Percentiles rank a stretch among this genome's conserved stretches.
Conservation (phyloP, 768 basidiomycete species). For the Trametes sanguinea region DNA sequence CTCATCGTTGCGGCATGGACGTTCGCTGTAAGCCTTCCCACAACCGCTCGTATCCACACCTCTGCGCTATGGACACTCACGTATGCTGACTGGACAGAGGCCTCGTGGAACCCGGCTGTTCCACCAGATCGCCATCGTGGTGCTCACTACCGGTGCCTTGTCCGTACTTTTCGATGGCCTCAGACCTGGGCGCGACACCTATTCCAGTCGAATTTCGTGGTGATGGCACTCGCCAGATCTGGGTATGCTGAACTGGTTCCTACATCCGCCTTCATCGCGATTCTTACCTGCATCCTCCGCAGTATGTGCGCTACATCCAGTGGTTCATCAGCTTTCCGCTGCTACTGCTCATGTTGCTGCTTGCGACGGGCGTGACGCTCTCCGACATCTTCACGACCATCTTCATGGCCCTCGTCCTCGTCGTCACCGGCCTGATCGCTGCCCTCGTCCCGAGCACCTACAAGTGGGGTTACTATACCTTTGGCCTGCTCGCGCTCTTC, state of each 20-base stretch:
- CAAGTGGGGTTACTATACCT: constrained; percentile 53
- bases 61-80: background rate
- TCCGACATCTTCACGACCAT: constrained; percentile 46
- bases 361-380: constrained; percentile 49
- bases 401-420: constrained; percentile 49
- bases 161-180: constrained; percentile 59
- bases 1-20: constrained; percentile 41
- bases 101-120: constrained; percentile 46
- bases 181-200: constrained; percentile 45
- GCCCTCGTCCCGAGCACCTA: constrained; percentile 49
- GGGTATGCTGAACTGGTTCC: constrained; percentile 36
- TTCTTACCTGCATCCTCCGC: constrained; percentile 47
- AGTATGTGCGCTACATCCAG: constrained; percentile 53
- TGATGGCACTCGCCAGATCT: constrained; percentile 51
- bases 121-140: constrained; percentile 50
- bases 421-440: constrained; percentile 49
- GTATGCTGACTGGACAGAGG: constrained; percentile 22
- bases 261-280: too few relatives aligned
- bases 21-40: constrained; percentile 32
- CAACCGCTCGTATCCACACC: background rate
- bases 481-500: constrained; percentile 48
- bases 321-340: constrained; percentile 56
- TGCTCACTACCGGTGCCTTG: constrained; percentile 47
- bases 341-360: constrained; percentile 47
- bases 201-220: constrained; percentile 49